Conservation (phyloP, 2,329 filamentous ascomycete genomes). For the Trichoderma breve region DNA sequence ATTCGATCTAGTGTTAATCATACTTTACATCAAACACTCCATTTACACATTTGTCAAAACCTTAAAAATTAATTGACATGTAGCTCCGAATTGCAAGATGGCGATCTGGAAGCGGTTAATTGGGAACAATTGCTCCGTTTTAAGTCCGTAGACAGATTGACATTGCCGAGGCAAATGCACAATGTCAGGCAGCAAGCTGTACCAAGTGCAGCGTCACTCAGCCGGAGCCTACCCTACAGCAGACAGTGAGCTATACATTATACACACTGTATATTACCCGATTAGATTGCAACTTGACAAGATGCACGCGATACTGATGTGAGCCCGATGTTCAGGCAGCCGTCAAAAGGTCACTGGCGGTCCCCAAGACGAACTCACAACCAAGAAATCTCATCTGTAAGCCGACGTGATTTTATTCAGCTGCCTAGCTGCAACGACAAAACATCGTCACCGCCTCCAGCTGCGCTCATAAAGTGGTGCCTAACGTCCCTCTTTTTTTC, state of each 20-base stretch:
- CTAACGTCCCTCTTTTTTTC: constrained; percentile 2
- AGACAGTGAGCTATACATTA: not conserved
- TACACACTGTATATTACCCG: not conserved
- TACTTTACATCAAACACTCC: not conserved
- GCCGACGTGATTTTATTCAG: not conserved
- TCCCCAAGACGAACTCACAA: not conserved
- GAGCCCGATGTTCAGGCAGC: not conserved
- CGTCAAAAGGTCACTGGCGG: not conserved
- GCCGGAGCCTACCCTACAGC: not conserved
- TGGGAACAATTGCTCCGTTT: not conserved
- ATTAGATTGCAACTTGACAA: not conserved
- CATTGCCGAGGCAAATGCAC: not conserved
- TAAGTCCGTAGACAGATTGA: not conserved
- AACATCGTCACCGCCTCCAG: not conserved
- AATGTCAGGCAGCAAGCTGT: not conserved
- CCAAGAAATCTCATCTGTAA: not conserved
- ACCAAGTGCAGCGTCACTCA: not conserved
- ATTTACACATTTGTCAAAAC: not conserved
- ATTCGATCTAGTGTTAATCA: not conserved
- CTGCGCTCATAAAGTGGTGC: constrained; percentile 4
- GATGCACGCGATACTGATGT: not conserved
- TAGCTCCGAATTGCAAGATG: not conserved
- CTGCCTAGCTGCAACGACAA: not conserved
- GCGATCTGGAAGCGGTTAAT: not conserved
- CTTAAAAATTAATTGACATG: not conserved